Evolutionary conservation across 768 basidiomycete genomes (phyloP).

Genomic region (Pisolithus microcarpus): DNA sequence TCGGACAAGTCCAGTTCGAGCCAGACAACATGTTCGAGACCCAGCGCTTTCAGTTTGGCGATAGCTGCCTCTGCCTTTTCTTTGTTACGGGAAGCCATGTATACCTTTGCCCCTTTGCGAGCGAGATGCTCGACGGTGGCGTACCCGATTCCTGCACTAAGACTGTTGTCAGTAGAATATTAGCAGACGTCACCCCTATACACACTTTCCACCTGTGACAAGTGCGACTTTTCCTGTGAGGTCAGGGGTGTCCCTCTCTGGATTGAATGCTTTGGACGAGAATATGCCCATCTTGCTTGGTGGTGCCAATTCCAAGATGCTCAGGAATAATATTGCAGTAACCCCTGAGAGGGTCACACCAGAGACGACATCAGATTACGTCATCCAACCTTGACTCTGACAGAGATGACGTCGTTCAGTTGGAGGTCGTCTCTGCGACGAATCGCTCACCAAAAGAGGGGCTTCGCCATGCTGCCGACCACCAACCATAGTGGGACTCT

Average conservation of each 20-base stretch:
- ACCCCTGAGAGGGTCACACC: not conserved
- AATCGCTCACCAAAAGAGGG: too few relatives aligned
- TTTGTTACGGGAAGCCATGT: constrained; percentile 48
- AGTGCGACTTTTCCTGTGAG: constrained; percentile 45
- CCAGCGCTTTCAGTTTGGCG: constrained; percentile 36
- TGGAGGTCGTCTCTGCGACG: too few relatives aligned
- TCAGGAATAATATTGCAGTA: too few relatives aligned
- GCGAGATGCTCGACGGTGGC: constrained; percentile 47
- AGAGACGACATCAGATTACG: not conserved
- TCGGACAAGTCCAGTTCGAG: constrained; percentile 46
- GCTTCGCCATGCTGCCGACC: not conserved
- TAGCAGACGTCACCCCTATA: not conserved
- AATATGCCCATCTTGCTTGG: constrained; percentile 15
- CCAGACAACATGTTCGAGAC: constrained; percentile 39
- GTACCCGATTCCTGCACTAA: constrained; percentile 31
- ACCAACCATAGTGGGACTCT: not conserved
- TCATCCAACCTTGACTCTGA: not conserved
- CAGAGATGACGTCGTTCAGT: not conserved
- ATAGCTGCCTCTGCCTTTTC: constrained; percentile 41
- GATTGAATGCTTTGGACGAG: constrained; percentile 25
- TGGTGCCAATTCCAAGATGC: not conserved
- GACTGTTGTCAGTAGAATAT: not conserved
- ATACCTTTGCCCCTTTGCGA: constrained; percentile 50
- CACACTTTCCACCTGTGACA: constrained; percentile 53
- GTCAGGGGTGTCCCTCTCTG: constrained; percentile 36